Conservation (phyloP, 257 asterid genomes). For the Penstemon davidsonii region DNA sequence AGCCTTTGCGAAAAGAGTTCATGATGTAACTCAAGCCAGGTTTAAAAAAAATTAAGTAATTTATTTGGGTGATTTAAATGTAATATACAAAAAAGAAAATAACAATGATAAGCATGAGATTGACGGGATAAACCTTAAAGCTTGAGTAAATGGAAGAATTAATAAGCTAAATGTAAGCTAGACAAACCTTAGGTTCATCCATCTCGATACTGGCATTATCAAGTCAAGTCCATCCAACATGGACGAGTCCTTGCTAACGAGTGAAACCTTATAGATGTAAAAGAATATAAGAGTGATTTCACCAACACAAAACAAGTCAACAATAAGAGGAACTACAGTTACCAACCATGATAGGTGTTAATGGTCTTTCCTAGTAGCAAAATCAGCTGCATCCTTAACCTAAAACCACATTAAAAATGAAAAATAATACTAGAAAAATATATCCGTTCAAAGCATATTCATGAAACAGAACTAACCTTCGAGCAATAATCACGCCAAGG, state of each 20-base stretch:
- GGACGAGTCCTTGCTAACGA: constrained; percentile 97
- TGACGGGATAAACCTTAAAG: neutral
- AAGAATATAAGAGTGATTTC: constrained; percentile 13
- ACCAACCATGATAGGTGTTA: constrained; percentile 95
- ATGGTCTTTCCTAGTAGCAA: constrained; percentile 77
- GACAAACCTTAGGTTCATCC: constrained; percentile 88
- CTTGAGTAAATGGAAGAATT: neutral
- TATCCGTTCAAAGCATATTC: neutral
- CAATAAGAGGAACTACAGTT: constrained; percentile 15
- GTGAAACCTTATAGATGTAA: constrained; percentile 65
- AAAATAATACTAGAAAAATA: constrained; percentile 11
- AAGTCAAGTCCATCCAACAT: constrained; percentile 83
- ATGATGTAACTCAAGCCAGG: neutral
- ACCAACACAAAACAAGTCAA: constrained; percentile 2
- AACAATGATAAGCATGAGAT: neutral
- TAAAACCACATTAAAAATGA: constrained; percentile 37
- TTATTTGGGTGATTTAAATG: neutral
- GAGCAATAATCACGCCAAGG: constrained; percentile 89
- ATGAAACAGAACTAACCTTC: constrained; percentile 50
- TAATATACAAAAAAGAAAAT: no score
- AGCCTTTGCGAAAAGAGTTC: no score
- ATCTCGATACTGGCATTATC: constrained; percentile 90
- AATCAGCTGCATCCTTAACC: constrained; percentile 75
- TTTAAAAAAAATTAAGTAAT: neutral
- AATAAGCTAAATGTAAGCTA: constrained; percentile 9